Base-by-base conservation (phyloP, 148 eudicot species). In the Beta vulgaris region DNA sequence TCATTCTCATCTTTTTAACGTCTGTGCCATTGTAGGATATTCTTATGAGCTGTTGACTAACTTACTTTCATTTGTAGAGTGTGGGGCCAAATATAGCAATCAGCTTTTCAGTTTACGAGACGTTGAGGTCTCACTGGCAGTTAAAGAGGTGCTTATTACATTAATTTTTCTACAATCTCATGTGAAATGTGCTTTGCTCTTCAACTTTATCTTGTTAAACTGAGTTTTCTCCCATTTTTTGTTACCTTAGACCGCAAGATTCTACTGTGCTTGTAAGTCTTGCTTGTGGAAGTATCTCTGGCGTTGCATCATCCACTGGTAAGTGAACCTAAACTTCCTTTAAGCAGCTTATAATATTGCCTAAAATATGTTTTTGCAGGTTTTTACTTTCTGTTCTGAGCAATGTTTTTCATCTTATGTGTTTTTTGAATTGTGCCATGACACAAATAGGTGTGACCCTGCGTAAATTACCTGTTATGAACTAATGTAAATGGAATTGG, bases 51-150 rank as follows among this genome's bases (percentile, higher is more conserved):
- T 35, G 12, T 72, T 68, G 18, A 59, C 46, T 42, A 19, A 58
- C 51, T 35, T 16, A 65, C 44, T 48, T 49, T 71, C 26, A 72
- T 73, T 64, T 71, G 70, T 84, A 95, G 99, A 93, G 99, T 78
- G 99, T 95, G 74, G 99, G 96, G 70, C 97, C 99, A 64, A 95
- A 89, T 78, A 84, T 95, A 74, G 99, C 99, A 9, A 92, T 95
- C 71, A 95, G 93, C 82, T 95, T 95, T 80, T 86, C 99, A 1
- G 99, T 91, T 61, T 95, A 95, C 76, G 97, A 95, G 64, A 95
- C 94, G 54, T 77, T 84, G 81, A 88, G 90, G 86, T 83, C 91
- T 71, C 88, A 88, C 32, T 92, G 97, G 99, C 84, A 85, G 34
- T 69, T 71, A 26, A 85, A 85, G 28, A 90, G 97, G 99, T 95